These are phyloP conservation scores for Metschnikowia dekortorum DNA, from an alignment of 805 yeast species.

Conservation along the genomic window DNA sequence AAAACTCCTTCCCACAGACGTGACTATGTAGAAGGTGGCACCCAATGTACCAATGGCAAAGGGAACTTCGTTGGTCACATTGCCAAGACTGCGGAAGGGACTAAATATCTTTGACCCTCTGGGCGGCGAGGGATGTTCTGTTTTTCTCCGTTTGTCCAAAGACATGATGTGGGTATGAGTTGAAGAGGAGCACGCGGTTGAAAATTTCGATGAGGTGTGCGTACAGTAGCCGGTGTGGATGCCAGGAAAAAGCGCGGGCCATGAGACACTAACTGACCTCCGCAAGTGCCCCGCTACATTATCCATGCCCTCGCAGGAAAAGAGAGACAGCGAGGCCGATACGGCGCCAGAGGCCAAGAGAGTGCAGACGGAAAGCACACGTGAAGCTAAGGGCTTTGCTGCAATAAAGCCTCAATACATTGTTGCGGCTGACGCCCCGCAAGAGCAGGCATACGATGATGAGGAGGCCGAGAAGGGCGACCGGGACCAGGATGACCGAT, in stretches of 20 bases:
- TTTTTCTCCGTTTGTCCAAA: constrained; percentile 33
- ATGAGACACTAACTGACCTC: neutral
- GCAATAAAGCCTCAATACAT: constrained; percentile 70
- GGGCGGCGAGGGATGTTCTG: constrained; percentile 10
- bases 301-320: constrained; percentile 12
- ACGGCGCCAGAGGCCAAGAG: constrained; percentile 18
- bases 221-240: constrained; percentile 3
- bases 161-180: constrained; percentile 4
- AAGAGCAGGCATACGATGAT: constrained; percentile 38
- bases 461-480: constrained; percentile 46
- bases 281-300: neutral
- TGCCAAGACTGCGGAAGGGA: constrained; percentile 83
- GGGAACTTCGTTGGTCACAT: constrained; percentile 82
- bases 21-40: constrained; percentile 77
- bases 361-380: constrained; percentile 12
- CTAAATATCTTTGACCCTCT: constrained; percentile 54
- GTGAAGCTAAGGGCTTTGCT: constrained; percentile 57
- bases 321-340: constrained; percentile 17
- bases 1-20: constrained; percentile 84
- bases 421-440: constrained; percentile 37
- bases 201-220: constrained; percentile 13
- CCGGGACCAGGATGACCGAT: constrained; percentile 23
- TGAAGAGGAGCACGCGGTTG: neutral
- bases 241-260: constrained; percentile 5
- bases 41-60: constrained; percentile 89